Base-by-base conservation (phyloP, 257 asterid species). In the Solanum megistacrolobum region DNA sequence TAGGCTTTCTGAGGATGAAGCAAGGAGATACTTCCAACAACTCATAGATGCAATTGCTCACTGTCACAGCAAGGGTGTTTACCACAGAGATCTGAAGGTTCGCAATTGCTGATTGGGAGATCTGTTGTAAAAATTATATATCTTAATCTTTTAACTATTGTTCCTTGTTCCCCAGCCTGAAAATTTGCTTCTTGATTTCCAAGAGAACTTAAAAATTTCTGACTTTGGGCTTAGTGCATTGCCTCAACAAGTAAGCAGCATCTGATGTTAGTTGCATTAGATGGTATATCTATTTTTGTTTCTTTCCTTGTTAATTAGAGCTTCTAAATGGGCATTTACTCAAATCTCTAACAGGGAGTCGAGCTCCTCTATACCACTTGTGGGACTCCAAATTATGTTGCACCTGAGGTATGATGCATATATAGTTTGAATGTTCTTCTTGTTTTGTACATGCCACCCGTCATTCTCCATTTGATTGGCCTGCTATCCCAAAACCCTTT, bases 201-300 rank as follows among this genome's bases (percentile, higher is more conserved):
- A 90, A 88, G 98, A 94, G 84, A 97, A 93, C 92, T 92, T 97
- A 94, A 97, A 96, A 92, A 92, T 97, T 84, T 97, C 98, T 86
- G 99, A 97, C 93, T 97, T 97, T 90, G 99, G 99, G 89, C 93
- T 96, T 87, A 95, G 98, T 89, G 99, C 98, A 36, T 89, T 96
- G 89, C 97, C 98, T 90, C 93, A 93, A 89, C 96, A 93, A 90
- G 99, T 97, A 92, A 92, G 93, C 35, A 43, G 38, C 27, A 43
- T 79, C 65, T 79, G 7, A 27, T 79, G n/a, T 79, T 79, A 43
- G 85, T 16, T 43, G 36, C 66, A 43, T 79, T 27, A 27, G 66
- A 43, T 79, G 27, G 66, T 27, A 14, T 14, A 43, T 9, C 39
- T 8, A 43, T 43, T 78, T 46, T 83, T 85, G 85, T 65, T 62